Evolutionary conservation across 768 basidiomycete genomes (phyloP), one percentile per base, ranked within the genome.

Genomic region (Pholiota conissans): DNA sequence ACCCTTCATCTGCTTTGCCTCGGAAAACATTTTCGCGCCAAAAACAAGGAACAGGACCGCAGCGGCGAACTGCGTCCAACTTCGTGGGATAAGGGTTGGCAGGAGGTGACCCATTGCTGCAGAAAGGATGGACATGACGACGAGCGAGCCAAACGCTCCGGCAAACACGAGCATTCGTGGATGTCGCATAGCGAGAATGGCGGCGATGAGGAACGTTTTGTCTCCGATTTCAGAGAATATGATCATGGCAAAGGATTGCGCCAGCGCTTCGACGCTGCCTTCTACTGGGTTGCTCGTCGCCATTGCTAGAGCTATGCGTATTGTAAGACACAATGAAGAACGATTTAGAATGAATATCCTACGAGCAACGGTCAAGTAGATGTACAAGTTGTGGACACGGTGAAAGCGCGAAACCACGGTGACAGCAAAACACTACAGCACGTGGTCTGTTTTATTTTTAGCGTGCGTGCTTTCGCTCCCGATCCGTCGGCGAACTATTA

Each of bases 171-270:
- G 74, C 42, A 89, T 63, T 20, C 95, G 87, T 1, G 94, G 88
- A 69, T 97, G 94, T 6, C 93, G 89, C 86, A 95, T 95, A 10
- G 95, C 94, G 65, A 84, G 90, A 67, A 87, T 93, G 76, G 83
- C 83, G 26, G 82, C 78, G 49, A 95, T 93, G 50, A 95, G 93
- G 49, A 96, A 89, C 0, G 96, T 98, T 72, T 98, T 97, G 85
- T 98, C 96, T 22, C 96, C 96, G 40, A 95, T 89, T 78, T 95
- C 93, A 2, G 92, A 93, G 69, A 90, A 79, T 30, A 98, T 89
- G 66, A 97, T 98, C 87, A 96, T 94, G 60, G 82, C 72, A 76
- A 95, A 93, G 5, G 93, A 84, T 67, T 93, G 89, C 5, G 82
- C 57, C 59, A 95, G 82, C 9, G 86, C 90, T 61, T 87, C 76